Percentiles rank a stretch among this genome's conserved stretches.
phyloP scores from a whole-genome alignment of 2,329 filamentous ascomycete genomes.

The Penicillium corylophilum region DNA sequence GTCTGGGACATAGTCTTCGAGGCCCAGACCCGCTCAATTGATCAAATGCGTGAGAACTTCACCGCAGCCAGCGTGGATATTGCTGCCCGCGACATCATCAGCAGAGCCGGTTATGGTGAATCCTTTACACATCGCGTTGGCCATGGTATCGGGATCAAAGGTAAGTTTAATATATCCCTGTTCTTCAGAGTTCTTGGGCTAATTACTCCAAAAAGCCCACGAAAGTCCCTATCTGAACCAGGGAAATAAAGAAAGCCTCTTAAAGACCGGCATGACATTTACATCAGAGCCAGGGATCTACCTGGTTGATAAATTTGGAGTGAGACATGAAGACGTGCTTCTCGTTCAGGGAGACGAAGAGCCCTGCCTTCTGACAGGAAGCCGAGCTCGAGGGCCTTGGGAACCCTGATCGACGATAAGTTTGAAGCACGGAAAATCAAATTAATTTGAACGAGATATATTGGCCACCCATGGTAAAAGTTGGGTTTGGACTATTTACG shows the following conservation, averaged over 20 bases:
- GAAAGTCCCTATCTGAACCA: constrained; percentile 66
- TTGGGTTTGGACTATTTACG: background rate
- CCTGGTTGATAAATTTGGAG: constrained; percentile 59
- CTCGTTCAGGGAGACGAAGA: constrained; percentile 55
- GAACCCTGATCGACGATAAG: constrained; percentile 39
- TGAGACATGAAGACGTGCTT: constrained; percentile 63
- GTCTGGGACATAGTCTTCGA: constrained; percentile 63
- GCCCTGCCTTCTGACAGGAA: constrained; percentile 57
- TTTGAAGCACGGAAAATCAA: background rate
- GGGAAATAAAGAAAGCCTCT: constrained; percentile 51
- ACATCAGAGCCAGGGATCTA: constrained; percentile 66
- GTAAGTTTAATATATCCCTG: constrained; percentile 3
- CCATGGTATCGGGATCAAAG: constrained; percentile 66
- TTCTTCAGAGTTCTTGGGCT: background rate
- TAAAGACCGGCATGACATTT: constrained; percentile 61
- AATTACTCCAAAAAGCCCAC: constrained; percentile 42
- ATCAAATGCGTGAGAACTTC: constrained; percentile 51
- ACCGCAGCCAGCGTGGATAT: constrained; percentile 62
- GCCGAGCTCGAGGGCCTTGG: constrained; percentile 53
- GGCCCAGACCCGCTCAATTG: constrained; percentile 58
- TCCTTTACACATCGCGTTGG: constrained; percentile 63
- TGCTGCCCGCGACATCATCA: constrained; percentile 59
- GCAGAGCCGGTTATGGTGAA: constrained; percentile 57
- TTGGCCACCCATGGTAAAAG: background rate
- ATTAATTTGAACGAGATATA: too few species aligned